A percentile compares a stretch with the other conserved stretches of the same genome.
Conservation (phyloP, 352 stramenopile genomes). For the Phytophthora tubulina region DNA sequence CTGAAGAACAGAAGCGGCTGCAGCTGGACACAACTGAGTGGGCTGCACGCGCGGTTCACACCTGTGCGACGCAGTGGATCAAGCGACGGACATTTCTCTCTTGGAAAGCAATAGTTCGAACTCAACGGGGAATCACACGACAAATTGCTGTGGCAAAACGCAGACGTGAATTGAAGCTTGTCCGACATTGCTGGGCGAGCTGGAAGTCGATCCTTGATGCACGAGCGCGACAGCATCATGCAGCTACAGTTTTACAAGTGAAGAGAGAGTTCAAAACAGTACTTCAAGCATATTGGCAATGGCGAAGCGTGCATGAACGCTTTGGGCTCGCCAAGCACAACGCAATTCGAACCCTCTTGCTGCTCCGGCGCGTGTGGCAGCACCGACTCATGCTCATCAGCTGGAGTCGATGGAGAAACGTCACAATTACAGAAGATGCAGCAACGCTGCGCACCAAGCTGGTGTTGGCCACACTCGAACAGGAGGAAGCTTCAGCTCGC, state of each 20-base stretch:
- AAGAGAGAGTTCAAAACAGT: conserved; percentile 6
- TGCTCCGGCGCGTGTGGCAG: conserved; percentile 15
- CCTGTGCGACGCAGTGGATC: conserved; percentile 23
- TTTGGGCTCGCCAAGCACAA: conserved; percentile 10
- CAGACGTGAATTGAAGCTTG: conserved; percentile 13
- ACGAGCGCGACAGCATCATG: conserved; percentile 8
- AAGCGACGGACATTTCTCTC: conserved; percentile 14
- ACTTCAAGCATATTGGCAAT: conserved; percentile 27
- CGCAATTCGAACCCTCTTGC: conserved; percentile 13
- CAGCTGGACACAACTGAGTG: conserved; percentile 23
- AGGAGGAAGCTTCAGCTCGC: not conserved
- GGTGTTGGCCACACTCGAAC: conserved; percentile 19
- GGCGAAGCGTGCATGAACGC: conserved; percentile 6
- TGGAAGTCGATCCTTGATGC: conserved; percentile 19
- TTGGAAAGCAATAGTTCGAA: conserved; percentile 20
- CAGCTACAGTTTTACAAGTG: not conserved
- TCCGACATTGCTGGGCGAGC: conserved; percentile 19
- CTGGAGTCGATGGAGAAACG: conserved; percentile 30
- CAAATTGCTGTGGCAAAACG: not conserved
- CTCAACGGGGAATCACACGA: conserved; percentile 8
- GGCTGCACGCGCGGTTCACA: conserved; percentile 18
- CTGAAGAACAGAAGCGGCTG: conserved; percentile 5
- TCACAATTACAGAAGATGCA: conserved; percentile 3
- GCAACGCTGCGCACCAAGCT: conserved; percentile 17
- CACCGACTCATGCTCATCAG: conserved; percentile 7